These are phyloP conservation scores for Xylariaceae sp. DNA, from an alignment of 2,329 filamentous ascomycete genomes.

Conservation along the genomic window DNA sequence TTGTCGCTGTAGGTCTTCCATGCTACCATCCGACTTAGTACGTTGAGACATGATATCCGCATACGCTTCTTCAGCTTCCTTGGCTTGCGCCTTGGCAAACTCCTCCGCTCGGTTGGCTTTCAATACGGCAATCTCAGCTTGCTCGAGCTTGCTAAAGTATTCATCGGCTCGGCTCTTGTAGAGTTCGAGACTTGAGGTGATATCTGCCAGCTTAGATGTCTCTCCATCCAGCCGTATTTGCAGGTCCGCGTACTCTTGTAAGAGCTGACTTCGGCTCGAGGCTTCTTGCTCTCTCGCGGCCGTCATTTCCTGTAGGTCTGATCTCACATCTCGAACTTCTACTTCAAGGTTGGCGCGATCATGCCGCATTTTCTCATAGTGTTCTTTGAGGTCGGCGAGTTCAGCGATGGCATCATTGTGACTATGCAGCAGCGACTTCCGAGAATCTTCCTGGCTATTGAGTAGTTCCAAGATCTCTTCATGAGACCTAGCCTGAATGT, in stretches of 20 bases:
- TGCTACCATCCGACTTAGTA: constrained; percentile 77
- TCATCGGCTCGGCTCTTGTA: constrained; percentile 93
- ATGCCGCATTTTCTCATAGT: constrained; percentile 82
- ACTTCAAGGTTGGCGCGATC: constrained; percentile 74
- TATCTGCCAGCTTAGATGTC: constrained; percentile 75
- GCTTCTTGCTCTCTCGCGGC: constrained; percentile 79
- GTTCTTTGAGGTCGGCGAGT: constrained; percentile 76
- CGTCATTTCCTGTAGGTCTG: constrained; percentile 76
- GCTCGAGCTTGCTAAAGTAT: constrained; percentile 95
- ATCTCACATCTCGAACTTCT: constrained; percentile 76
- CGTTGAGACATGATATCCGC: constrained; percentile 87
- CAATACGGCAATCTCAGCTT: constrained; percentile 90
- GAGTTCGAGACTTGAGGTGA: constrained; percentile 73
- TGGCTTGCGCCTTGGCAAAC: constrained; percentile 84
- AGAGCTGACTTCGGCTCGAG: constrained; percentile 77
- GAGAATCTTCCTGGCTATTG: constrained; percentile 86
- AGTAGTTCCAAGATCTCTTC: constrained; percentile 91
- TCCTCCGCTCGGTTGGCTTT: constrained; percentile 89
- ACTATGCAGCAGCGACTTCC: constrained; percentile 71
- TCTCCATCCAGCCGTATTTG: constrained; percentile 91
- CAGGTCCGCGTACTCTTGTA: constrained; percentile 88
- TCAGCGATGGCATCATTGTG: constrained; percentile 84
- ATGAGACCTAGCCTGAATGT: constrained; percentile 88
- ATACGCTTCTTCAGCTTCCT: constrained; percentile 86
- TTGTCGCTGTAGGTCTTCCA: constrained; percentile 86